Percentiles rank a stretch among this genome's conserved stretches.
Evolutionary conservation across 2,329 filamentous ascomycete species (phyloP).

Genomic region (Chaetoscypha palmicola): DNA sequence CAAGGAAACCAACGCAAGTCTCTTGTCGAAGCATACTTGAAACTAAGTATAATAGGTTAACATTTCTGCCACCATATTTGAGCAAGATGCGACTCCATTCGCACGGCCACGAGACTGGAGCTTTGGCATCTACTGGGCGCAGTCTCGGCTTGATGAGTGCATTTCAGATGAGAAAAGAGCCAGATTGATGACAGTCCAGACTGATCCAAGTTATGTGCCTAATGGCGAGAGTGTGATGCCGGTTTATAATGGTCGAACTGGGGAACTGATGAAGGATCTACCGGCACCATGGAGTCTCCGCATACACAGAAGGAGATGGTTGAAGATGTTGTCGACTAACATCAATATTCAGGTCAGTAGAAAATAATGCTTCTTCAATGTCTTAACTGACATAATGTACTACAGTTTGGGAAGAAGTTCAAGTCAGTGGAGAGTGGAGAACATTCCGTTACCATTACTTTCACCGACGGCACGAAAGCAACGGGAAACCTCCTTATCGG

Average conservation of each 20-base stretch:
- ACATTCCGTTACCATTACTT: slow-evolving; percentile 20
- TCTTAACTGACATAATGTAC: too few species aligned
- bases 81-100: slow-evolving; percentile 26
- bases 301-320: slow-evolving; percentile 26
- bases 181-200: slow-evolving; percentile 24
- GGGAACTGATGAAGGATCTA: slow-evolving; percentile 23
- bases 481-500: slow-evolving; percentile 70
- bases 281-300: slow-evolving; percentile 27
- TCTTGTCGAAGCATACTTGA: too few species aligned
- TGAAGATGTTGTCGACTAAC: slow-evolving; percentile 24
- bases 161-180: slow-evolving; percentile 22
- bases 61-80: slow-evolving; percentile 29
- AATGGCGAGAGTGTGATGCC: slow-evolving; percentile 21
- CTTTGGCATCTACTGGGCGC: slow-evolving; percentile 32
- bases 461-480: slow-evolving; percentile 32
- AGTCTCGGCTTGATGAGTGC: slow-evolving; percentile 28
- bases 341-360: slow-evolving; percentile 28
- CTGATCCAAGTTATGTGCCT: slow-evolving; percentile 24
- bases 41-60: slow-evolving; percentile 16
- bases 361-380: too few species aligned
- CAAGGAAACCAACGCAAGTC: too few species aligned
- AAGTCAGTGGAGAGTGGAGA: slow-evolving; percentile 12
- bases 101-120: slow-evolving; percentile 30
- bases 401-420: slow-evolving; percentile 25
- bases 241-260: slow-evolving; percentile 25